Evolutionary conservation across 768 basidiomycete genomes (phyloP), one percentile per base, ranked within the genome.

Genomic region (Plicaturopsis crispa): DNA sequence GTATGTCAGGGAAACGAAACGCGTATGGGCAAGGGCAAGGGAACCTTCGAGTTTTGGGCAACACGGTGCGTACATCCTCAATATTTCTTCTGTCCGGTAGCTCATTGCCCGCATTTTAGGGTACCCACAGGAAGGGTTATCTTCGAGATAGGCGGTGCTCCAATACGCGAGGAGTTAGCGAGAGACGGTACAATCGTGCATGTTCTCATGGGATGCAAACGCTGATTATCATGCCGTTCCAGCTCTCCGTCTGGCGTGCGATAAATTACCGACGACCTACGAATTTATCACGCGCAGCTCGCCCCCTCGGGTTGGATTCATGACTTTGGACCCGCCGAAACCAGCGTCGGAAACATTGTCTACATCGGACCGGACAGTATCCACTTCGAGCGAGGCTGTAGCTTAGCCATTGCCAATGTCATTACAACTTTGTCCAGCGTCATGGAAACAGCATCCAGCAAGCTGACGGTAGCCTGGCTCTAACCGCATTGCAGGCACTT

Each of bases 1-100:
- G 28, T 23, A 23, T 19, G 5, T 11, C 43, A 91, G 88, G 94
- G 96, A 38, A 98, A 96, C 50, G 93, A 98, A 61, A 93, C 91
- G 4, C 85, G 96, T 72, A 97, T 98, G 96, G 96, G 96, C 36
- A 98, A 98, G 63, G 96, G 96, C 42, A 99, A 99, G 60, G 96
- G 96, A 33, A 78, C 85, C 0, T 98, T 98, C 51, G 96, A 98
- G 55, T 97, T 73, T 57, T 99, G 96, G 96, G 89, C 93, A 19
- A 88, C 85, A 42, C 78, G 89, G 88, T 90, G 50, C 39, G 77
- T 53, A 1, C 20, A 17, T 44, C 43, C 5, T 37, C 24, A 37
- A 6, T 28, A 16, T n/a, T 16, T 12, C 18, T 30, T 16, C 8
- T 26, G 26, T 22, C n/a, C 28, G 19, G 22, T 34, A 36, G 13